These are phyloP conservation scores for Didymella exigua DNA, from an alignment of 2,329 filamentous ascomycete genomes.

Conservation along the genomic window DNA sequence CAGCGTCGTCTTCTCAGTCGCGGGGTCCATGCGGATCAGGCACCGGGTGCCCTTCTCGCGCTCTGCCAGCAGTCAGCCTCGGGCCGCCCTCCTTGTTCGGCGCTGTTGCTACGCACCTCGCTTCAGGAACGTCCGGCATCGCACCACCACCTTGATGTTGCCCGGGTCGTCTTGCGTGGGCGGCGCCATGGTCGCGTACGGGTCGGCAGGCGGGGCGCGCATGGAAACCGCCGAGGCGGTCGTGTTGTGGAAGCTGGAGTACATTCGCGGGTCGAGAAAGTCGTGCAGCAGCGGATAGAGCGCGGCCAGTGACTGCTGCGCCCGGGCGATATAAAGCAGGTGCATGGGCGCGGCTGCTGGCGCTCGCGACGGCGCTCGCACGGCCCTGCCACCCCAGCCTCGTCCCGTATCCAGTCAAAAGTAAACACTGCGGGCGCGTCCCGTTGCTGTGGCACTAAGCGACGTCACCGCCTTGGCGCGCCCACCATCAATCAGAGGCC, in stretches of 20 bases:
- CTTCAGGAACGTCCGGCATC: conserved; percentile 55
- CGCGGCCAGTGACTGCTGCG: conserved; percentile 31
- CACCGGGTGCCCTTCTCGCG: conserved; percentile 80
- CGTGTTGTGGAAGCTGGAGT: conserved; percentile 35
- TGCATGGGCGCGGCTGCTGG: conserved; percentile 30
- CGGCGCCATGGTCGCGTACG: conserved; percentile 40
- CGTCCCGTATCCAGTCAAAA: conserved; percentile 31
- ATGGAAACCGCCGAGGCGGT: conserved; percentile 54
- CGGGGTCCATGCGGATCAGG: conserved; percentile 88
- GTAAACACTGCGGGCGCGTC: conserved; percentile 34
- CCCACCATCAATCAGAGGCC: conserved; percentile 25
- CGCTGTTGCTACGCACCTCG: conserved; percentile 52
- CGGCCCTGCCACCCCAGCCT: conserved; percentile 4
- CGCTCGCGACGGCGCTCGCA: conserved; percentile 19
- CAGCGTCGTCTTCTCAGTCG: conserved; percentile 82
- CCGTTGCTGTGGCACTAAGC: conserved; percentile 31
- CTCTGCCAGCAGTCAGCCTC: conserved; percentile 67
- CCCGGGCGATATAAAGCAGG: conserved; percentile 37
- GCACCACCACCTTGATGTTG: conserved; percentile 59
- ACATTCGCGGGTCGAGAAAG: conserved; percentile 39
- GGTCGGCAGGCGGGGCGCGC: conserved; percentile 49
- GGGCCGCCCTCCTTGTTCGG: no score
- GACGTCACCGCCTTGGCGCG: conserved; percentile 39
- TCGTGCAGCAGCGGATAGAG: conserved; percentile 33
- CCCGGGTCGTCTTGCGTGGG: conserved; percentile 50